These are phyloP conservation scores for Picea sitchensis DNA, from an alignment of 75 land plant species.

Conservation along the genomic window DNA sequence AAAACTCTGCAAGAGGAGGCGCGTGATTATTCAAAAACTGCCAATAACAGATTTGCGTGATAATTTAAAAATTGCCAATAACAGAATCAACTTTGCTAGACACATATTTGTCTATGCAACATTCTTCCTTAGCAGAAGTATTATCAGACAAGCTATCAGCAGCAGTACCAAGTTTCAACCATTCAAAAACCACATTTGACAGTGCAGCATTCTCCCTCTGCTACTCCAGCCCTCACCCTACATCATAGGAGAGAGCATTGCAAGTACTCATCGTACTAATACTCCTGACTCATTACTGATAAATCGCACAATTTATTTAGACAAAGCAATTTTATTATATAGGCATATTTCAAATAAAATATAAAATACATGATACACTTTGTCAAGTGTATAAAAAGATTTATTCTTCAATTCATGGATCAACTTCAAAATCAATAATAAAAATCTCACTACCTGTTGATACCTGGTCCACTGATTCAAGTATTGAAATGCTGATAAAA, in stretches of 20 bases:
- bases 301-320: background rate
- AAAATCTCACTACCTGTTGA: slow-evolving; percentile 57
- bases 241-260: background rate
- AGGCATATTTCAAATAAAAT: background rate
- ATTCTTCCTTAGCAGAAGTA: background rate
- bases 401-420: background rate
- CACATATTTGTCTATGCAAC: background rate
- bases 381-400: background rate
- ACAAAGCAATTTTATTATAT: background rate
- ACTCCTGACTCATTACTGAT: background rate
- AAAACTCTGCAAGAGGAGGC: background rate
- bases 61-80: background rate
- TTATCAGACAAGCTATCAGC: background rate
- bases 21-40: background rate
- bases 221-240: background rate
- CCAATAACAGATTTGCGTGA: background rate
- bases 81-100: background rate
- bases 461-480: slow-evolving; percentile 83
- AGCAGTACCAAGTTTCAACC: background rate
- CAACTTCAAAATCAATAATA: background rate
- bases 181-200: background rate
- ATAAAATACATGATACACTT: background rate
- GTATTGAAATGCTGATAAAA: slow-evolving; percentile 90
- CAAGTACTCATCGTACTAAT: background rate
- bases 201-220: background rate